Evolutionary conservation across 2,329 filamentous ascomycete genomes (phyloP).

Genomic region (Nemania sp.): DNA sequence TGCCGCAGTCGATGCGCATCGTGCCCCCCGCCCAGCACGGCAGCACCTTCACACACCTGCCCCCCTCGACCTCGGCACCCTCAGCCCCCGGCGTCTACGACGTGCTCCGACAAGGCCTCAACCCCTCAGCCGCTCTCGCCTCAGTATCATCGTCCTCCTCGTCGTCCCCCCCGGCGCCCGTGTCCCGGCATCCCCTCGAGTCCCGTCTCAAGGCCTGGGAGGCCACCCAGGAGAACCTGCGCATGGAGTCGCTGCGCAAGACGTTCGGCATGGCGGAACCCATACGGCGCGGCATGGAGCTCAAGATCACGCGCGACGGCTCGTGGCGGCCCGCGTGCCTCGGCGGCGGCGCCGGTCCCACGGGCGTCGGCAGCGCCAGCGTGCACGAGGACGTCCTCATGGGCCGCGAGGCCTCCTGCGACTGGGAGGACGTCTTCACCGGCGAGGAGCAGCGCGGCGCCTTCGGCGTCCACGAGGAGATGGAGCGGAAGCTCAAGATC

Average conservation of each 20-base stretch:
- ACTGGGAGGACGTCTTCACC: conserved; percentile 92
- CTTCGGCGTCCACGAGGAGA: conserved; percentile 84
- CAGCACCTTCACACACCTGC: conserved; percentile 66
- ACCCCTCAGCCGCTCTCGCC: conserved; percentile 55
- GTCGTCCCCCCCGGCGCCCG: conserved; percentile 43
- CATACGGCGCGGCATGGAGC: conserved; percentile 90
- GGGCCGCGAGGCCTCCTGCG: conserved; percentile 75
- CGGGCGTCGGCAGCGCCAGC: conserved; percentile 62
- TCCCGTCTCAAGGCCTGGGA: conserved; percentile 88
- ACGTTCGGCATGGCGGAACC: conserved; percentile 93
- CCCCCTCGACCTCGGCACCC: conserved; percentile 70
- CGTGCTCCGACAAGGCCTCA: conserved; percentile 83
- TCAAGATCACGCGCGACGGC: conserved; percentile 81
- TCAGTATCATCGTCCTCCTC: conserved; percentile 26
- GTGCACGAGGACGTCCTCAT: conserved; percentile 89
- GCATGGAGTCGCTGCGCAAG: conserved; percentile 85
- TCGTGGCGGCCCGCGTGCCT: conserved; percentile 79
- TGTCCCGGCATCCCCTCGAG: conserved; percentile 86
- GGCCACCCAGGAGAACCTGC: conserved; percentile 81
- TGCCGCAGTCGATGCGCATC: conserved; percentile 81
- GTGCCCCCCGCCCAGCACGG: conserved; percentile 72
- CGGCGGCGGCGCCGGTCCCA: conserved; percentile 64
- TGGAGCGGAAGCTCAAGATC: conserved; percentile 91
- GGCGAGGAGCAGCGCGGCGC: conserved; percentile 74
- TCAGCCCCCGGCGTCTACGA: conserved; percentile 94